These are phyloP conservation scores for Xylaria sp. DNA, from an alignment of 2,329 filamentous ascomycete species.

Conservation along the genomic window DNA sequence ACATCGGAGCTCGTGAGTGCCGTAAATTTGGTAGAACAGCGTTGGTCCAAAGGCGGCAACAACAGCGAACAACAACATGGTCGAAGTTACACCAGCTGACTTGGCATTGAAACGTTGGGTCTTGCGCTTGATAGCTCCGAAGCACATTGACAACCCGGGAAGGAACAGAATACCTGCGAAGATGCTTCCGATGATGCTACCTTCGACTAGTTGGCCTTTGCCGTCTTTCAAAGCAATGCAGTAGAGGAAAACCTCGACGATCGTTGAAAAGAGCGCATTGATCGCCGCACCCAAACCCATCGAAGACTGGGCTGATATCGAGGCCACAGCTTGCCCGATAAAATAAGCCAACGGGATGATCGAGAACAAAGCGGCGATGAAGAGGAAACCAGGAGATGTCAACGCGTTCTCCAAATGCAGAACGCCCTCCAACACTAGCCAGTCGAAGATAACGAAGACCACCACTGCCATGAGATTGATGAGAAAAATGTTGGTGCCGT, in stretches of 20 bases:
- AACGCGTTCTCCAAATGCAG: constrained; percentile 74
- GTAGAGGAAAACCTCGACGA: constrained; percentile 97
- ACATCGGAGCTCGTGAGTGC: constrained; percentile 94
- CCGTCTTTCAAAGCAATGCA: constrained; percentile 92
- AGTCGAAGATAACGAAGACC: constrained; percentile 94
- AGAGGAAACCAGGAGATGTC: constrained; percentile 85
- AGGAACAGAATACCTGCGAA: constrained; percentile 96
- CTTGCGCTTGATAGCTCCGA: constrained; percentile 95
- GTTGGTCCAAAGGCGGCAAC: constrained; percentile 96
- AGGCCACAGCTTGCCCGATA: constrained; percentile 96
- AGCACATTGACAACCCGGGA: constrained; percentile 97
- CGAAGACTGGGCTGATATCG: constrained; percentile 96
- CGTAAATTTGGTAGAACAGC: constrained; percentile 98
- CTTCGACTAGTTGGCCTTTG: constrained; percentile 91
- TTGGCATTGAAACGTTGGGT: constrained; percentile 97
- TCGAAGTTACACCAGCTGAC: constrained; percentile 94
- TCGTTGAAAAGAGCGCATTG: constrained; percentile 97
- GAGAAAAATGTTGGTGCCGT: constrained; percentile 98
- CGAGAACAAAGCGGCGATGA: constrained; percentile 81
- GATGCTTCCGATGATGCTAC: constrained; percentile 96
- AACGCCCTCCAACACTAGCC: constrained; percentile 73
- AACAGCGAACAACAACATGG: constrained; percentile 95
- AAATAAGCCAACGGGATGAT: constrained; percentile 98
- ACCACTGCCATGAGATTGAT: constrained; percentile 96
- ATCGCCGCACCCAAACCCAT: constrained; percentile 97